Evolutionary conservation across 179 eudicot species (phyloP).

Genomic region (Beta macrorhiza): DNA sequence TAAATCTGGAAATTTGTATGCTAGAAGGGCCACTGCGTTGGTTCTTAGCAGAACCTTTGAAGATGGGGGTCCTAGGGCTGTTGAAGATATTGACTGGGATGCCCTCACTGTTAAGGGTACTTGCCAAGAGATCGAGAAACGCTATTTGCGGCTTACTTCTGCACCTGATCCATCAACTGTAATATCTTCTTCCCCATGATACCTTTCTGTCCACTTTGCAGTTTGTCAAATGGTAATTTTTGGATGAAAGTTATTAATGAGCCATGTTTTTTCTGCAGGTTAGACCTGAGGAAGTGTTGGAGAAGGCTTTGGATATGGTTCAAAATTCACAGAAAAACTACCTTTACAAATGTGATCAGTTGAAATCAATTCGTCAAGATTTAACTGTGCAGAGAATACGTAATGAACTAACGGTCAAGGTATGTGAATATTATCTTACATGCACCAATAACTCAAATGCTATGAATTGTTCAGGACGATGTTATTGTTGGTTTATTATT

Average conservation of each 20-base stretch:
- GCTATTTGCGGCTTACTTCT: slow-evolving; percentile 92
- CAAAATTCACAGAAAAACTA: slow-evolving; percentile 73
- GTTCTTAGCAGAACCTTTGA: slow-evolving; percentile 58
- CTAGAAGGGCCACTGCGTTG: slow-evolving; percentile 65
- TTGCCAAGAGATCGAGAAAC: slow-evolving; percentile 91
- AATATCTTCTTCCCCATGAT: slow-evolving; percentile 23
- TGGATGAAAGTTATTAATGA: slow-evolving; percentile 3
- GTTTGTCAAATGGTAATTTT: not conserved
- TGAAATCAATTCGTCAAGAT: slow-evolving; percentile 97
- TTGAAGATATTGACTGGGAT: slow-evolving; percentile 98
- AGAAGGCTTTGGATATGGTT: slow-evolving; percentile 77
- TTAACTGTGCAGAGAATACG: slow-evolving; percentile 90
- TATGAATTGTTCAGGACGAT: not conserved
- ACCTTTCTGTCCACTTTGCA: not conserved
- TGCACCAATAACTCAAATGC: not conserved
- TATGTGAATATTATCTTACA: slow-evolving; percentile 21
- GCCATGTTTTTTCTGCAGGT: slow-evolving; percentile 53
- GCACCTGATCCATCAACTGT: slow-evolving; percentile 97
- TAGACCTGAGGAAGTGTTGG: slow-evolving; percentile 92
- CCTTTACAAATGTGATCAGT: slow-evolving; percentile 90
- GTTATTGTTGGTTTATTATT: not conserved
- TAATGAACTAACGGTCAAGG: slow-evolving; percentile 94
- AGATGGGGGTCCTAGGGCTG: slow-evolving; percentile 72
- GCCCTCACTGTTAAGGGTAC: slow-evolving; percentile 94
- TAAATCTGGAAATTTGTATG: slow-evolving; percentile 57